These are phyloP conservation scores for Trichoderma orchidacearum DNA, from an alignment of 495 filamentous ascomycete genomes.

Conservation along the genomic window DNA sequence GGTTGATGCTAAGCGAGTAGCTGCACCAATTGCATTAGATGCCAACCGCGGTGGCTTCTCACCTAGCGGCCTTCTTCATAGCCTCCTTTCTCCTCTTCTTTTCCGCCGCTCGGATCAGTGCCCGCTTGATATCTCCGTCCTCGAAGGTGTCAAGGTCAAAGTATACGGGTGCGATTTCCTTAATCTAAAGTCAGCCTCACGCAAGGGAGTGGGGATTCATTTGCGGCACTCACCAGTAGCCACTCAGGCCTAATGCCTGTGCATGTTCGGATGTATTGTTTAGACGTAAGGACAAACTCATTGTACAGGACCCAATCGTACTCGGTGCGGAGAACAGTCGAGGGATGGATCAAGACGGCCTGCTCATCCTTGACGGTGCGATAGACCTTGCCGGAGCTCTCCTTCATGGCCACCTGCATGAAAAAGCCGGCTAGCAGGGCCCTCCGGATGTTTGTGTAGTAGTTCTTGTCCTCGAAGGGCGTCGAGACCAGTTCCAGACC, in stretches of 20 bases:
- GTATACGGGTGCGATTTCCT: constrained; percentile 83
- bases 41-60: too few species aligned
- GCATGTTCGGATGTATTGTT: constrained; percentile 73
- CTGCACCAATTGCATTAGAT: too few species aligned
- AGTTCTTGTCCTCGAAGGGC: constrained; percentile 87
- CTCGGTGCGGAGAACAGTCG: constrained; percentile 70
- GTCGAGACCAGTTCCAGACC: constrained; percentile 77
- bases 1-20: not conserved
- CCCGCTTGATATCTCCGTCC: constrained; percentile 72
- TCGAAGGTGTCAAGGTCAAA: constrained; percentile 77
- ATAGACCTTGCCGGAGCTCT: constrained; percentile 65
- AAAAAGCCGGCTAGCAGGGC: constrained; percentile 96
- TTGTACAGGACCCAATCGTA: constrained; percentile 98
- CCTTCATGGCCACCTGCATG: constrained; percentile 98
- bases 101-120: constrained; percentile 60
- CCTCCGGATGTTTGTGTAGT: constrained; percentile 92
- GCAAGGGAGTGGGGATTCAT: constrained; percentile 12
- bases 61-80: constrained; percentile 31
- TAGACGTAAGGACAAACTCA: constrained; percentile 93
- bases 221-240: constrained; percentile 56
- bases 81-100: constrained; percentile 62
- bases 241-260: constrained; percentile 63
- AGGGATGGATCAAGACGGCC: constrained; percentile 83
- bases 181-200: constrained; percentile 5
- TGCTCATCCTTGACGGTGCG: constrained; percentile 88